Percentiles rank a stretch among this genome's conserved stretches.
phyloP scores from a whole-genome alignment of 164 flowering plant genomes.

The Malania oleifera region DNA sequence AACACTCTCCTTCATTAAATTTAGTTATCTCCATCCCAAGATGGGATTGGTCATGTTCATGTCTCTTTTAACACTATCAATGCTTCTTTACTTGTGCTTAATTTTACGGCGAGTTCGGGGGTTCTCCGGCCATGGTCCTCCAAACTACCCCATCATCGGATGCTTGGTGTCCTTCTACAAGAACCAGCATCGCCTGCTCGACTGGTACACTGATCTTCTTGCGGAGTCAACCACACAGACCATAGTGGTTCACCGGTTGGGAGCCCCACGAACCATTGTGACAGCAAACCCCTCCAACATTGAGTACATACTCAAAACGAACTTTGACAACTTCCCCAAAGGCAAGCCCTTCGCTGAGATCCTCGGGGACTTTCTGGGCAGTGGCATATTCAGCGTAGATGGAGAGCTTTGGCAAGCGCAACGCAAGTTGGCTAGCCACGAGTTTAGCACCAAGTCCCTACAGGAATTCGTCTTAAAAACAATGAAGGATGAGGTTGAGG shows the following conservation, averaged over 20 bases:
- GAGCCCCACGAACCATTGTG: conserved; percentile 22
- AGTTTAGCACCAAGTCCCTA: conserved; percentile 24
- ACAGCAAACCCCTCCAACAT: conserved; percentile 37
- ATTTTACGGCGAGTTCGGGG: conserved; percentile 7
- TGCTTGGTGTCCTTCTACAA: conserved; percentile 27
- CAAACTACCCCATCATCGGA: conserved; percentile 28
- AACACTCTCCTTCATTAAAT: no score
- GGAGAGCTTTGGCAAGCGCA: conserved; percentile 37
- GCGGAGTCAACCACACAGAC: conserved; percentile 23
- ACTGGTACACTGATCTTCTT: conserved; percentile 33
- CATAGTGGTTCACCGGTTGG: conserved; percentile 20
- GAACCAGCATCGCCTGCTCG: conserved; percentile 22
- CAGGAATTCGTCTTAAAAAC: conserved; percentile 15
- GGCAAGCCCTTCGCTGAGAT: conserved; percentile 31
- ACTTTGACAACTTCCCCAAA: conserved; percentile 38
- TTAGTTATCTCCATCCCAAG: no score
- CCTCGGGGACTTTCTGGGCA: conserved; percentile 38
- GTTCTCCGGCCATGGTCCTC: conserved; percentile 13
- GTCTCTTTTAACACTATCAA: no score
- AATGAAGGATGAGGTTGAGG: conserved; percentile 21
- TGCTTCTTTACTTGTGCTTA: no score
- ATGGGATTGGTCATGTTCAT: no score
- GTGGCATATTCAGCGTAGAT: conserved; percentile 38
- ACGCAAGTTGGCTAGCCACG: conserved; percentile 34
- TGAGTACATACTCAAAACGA: conserved; percentile 36